Evolutionary conservation across 148 eudicot species (phyloP).

Genomic region (Pouteria glomerata): DNA sequence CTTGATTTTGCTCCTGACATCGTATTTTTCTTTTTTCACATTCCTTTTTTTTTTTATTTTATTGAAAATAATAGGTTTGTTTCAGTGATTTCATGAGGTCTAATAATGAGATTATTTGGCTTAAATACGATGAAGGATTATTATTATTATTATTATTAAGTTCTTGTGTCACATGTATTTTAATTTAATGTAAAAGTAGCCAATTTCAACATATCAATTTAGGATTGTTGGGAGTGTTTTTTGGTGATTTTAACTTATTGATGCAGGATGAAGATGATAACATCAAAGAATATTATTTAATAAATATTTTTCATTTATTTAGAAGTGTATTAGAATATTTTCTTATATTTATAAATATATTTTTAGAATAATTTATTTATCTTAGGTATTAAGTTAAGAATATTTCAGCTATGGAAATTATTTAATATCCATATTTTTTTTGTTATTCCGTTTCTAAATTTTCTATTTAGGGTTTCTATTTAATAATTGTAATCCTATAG

Average conservation of each 20-base stretch:
- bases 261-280: no score
- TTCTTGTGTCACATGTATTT: not conserved
- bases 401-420: no score
- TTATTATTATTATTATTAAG: not conserved
- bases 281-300: no score
- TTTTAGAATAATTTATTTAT: no score
- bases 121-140: not conserved
- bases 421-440: no score
- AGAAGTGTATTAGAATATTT: no score
- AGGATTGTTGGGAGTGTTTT: not conserved
- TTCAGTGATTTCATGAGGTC: not conserved
- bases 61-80: not conserved
- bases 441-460: no score
- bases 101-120: not conserved
- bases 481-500: no score
- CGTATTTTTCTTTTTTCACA: constrained; percentile 29
- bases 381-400: no score
- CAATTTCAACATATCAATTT: not conserved
- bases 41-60: not conserved
- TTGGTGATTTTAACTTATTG: not conserved
- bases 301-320: no score
- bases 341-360: no score
- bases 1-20: constrained; percentile 52
- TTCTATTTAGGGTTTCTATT: no score
- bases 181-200: not conserved